Evolutionary conservation across 2,329 filamentous ascomycete genomes (phyloP).

Genomic region (Parascedosporium putredinis): DNA sequence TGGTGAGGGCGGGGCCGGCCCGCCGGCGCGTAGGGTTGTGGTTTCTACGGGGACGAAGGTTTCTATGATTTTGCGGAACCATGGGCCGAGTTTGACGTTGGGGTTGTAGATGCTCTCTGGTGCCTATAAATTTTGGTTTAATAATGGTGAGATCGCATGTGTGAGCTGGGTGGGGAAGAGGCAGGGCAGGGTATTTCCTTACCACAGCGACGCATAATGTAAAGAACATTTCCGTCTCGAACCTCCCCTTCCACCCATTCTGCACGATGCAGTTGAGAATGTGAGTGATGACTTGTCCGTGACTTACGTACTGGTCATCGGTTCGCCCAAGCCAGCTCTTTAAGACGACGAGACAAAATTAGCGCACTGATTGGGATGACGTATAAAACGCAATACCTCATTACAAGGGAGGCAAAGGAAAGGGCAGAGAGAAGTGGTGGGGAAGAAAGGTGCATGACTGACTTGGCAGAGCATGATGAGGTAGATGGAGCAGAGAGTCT

Average conservation of each 20-base stretch:
- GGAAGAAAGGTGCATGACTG: too few relatives aligned
- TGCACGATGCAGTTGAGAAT: constrained; percentile 18
- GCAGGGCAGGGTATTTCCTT: constrained; percentile 11
- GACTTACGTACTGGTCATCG: constrained; percentile 16
- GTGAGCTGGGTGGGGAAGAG: too few relatives aligned
- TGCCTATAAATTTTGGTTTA: constrained; percentile 17
- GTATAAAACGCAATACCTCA: too few relatives aligned
- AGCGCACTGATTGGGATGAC: too few relatives aligned
- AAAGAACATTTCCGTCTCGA: constrained; percentile 19
- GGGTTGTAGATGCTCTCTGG: constrained; percentile 22
- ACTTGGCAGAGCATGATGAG: constrained; percentile 26
- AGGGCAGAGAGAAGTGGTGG: too few relatives aligned
- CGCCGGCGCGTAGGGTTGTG: background rate
- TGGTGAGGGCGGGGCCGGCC: constrained; percentile 3
- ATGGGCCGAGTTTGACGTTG: constrained; percentile 16
- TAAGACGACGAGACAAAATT: too few relatives aligned
- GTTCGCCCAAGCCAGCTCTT: constrained; percentile 22
- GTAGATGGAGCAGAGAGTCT: constrained; percentile 27
- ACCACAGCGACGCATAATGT: constrained; percentile 23
- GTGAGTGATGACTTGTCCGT: constrained; percentile 22
- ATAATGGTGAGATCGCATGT: too few relatives aligned
- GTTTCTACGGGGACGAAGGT: constrained; percentile 3
- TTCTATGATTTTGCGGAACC: constrained; percentile 13
- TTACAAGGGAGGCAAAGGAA: too few relatives aligned
- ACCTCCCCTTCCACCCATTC: constrained; percentile 16